Conservation (phyloP, 2,329 filamentous ascomycete species). For the Colletotrichum cordylinicola region DNA sequence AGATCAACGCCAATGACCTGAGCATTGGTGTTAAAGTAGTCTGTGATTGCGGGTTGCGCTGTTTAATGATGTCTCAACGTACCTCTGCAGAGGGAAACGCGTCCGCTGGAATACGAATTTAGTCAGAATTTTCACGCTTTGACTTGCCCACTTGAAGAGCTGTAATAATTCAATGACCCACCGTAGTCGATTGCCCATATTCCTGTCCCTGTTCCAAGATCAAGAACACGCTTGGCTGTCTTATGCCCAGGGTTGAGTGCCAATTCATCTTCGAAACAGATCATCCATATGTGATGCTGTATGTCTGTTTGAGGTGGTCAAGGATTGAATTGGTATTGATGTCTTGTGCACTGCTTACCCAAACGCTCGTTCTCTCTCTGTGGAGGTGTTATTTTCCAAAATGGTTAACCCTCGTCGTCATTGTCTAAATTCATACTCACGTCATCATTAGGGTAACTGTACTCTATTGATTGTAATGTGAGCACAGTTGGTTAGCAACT, state of each 20-base stretch:
- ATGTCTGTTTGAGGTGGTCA: no score
- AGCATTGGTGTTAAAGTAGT: no score
- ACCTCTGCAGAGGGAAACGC: background rate
- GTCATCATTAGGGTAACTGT: background rate
- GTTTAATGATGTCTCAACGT: no score
- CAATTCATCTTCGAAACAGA: background rate
- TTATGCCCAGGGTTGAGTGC: background rate
- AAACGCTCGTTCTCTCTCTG: background rate
- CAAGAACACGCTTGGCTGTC: background rate
- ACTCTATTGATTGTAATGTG: background rate
- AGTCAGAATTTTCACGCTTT: no score
- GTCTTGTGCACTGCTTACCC: no score
- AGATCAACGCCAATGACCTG: background rate
- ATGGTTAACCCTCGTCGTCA: no score
- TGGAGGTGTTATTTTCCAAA: no score
- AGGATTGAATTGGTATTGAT: no score
- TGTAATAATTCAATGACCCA: no score
- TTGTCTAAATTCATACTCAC: background rate
- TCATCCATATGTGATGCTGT: background rate
- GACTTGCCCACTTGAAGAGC: no score
- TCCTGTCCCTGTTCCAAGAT: background rate
- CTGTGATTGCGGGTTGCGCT: accelerated
- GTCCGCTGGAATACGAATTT: no score
- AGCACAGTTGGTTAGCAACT: background rate
- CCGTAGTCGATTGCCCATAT: background rate